Base-by-base conservation (phyloP, 306 rosid genomes). In the Dryas drummondii region DNA sequence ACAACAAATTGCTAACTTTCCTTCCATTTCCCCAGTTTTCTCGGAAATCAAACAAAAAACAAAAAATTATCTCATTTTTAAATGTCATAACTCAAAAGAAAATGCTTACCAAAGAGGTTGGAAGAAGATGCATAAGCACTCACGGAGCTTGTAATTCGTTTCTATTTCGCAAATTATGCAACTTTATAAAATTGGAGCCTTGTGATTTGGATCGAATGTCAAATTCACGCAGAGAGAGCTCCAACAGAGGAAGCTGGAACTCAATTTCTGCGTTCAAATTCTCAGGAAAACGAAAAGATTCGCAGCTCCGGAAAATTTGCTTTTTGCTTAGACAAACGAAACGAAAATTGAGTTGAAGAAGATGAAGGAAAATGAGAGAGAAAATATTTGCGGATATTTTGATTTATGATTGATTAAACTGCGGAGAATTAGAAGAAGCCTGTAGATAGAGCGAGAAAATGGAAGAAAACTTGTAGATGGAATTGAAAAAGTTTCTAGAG, bases 71-170 rank as follows among this genome's bases (percentile, higher is more conserved):
- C 32, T 17, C 49, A 4, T 40, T 67, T 45, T 50, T 11, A 22
- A 61, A 73, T 40, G 41, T 11, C 75, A 51, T 2, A 72, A 79
- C 64, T 71, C 0, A 47, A 17, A 77, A 75, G 10, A 40, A 69
- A 66, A 17, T 56, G 73, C 92, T 88, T 61, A 93, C 96, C 91
- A 56, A 64, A 62, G 54, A 58, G 79, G 6, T 71, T 60, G 32
- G 66, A 47, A 61, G 81, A 55, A 58, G 68, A 74, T 56, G 82
- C 69, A 67, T n/a, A 73, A 79, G 51, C 71, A 68, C 9, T 17
- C 7, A 16, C 19, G 47, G 52, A 56, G 64, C 40, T 42, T 10
- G 10, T 6, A 55, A 74, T 11, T 42, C 45, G 37, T 47, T 13
- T 26, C 19, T 15, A 63, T 15, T 46, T 81, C 52, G 13, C 2